Percentiles rank a stretch among this genome's conserved stretches.
phyloP scores from a whole-genome alignment of 345 rosid genomes.

The Camelina neglecta region DNA sequence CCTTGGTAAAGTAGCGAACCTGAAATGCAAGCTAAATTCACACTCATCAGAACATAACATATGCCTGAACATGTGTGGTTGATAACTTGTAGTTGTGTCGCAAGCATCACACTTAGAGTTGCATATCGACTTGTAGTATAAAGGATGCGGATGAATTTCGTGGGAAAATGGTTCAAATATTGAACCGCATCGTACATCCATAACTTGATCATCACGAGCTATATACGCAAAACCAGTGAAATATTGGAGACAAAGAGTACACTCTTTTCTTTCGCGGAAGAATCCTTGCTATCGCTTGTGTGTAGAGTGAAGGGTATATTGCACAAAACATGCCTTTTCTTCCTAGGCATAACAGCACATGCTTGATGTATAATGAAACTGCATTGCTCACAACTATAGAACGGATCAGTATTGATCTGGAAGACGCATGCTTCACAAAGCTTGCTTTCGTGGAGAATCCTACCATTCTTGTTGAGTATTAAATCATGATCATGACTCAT shows the following conservation, averaged over 20 bases:
- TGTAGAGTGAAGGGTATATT: neutral
- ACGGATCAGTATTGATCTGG: neutral
- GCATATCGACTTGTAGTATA: neutral
- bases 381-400: neutral
- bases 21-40: too few relatives aligned
- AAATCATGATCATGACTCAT: neutral
- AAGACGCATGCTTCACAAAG: neutral
- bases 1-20: neutral
- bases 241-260: neutral
- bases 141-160: conserved; percentile 21
- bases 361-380: neutral
- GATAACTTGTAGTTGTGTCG: too few relatives aligned
- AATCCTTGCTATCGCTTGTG: neutral
- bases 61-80: too few relatives aligned
- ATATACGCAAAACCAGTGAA: neutral
- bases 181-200: conserved; percentile 4
- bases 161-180: conserved; percentile 8
- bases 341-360: neutral
- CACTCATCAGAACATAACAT: neutral
- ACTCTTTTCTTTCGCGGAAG: neutral
- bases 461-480: neutral
- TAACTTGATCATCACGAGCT: neutral
- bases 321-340: neutral
- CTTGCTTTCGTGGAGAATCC: neutral
- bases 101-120: too few relatives aligned